Percentiles rank a stretch among this genome's conserved stretches.
These are phyloP conservation scores for Didymella pomorum DNA, from an alignment of 2,329 filamentous ascomycete genomes.

Conservation along the genomic window DNA sequence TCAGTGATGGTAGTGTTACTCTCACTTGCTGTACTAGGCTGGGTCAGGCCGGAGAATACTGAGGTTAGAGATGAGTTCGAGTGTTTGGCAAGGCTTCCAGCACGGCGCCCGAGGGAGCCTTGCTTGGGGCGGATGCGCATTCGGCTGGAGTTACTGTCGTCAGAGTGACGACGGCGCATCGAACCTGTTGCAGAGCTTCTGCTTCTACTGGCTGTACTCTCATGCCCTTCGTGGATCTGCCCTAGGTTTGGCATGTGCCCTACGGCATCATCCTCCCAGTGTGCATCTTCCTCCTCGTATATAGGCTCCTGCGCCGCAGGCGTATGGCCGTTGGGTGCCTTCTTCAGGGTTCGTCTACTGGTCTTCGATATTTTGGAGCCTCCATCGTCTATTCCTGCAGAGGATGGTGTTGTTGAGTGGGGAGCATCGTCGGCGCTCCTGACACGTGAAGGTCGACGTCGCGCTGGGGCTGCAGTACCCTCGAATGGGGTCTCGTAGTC, in stretches of 20 bases:
- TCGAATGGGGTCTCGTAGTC: constrained; percentile 39
- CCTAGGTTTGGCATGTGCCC: constrained; percentile 52
- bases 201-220: constrained; percentile 32
- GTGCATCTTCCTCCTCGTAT: constrained; percentile 25
- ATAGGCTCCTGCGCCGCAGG: constrained; percentile 23
- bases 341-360: constrained; percentile 32
- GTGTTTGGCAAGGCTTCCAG: constrained; percentile 39
- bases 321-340: constrained; percentile 31
- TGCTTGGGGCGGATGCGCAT: constrained; percentile 45
- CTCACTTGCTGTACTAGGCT: constrained; percentile 54
- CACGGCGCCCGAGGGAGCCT: constrained; percentile 44
- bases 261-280: constrained; percentile 30
- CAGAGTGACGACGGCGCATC: constrained; percentile 29
- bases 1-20: constrained; percentile 58
- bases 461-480: constrained; percentile 30
- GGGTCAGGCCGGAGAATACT: constrained; percentile 53
- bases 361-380: constrained; percentile 33
- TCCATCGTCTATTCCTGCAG: constrained; percentile 35
- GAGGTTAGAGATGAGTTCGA: constrained; percentile 55
- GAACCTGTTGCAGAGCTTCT: constrained; percentile 36
- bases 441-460: constrained; percentile 38
- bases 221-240: constrained; percentile 52
- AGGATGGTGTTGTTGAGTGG: constrained; percentile 29
- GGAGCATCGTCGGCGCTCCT: constrained; percentile 31
- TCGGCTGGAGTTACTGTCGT: constrained; percentile 35